These are phyloP conservation scores for Chrysochromulina parva DNA, from an alignment of 78 protist genomes.

Conservation along the genomic window DNA sequence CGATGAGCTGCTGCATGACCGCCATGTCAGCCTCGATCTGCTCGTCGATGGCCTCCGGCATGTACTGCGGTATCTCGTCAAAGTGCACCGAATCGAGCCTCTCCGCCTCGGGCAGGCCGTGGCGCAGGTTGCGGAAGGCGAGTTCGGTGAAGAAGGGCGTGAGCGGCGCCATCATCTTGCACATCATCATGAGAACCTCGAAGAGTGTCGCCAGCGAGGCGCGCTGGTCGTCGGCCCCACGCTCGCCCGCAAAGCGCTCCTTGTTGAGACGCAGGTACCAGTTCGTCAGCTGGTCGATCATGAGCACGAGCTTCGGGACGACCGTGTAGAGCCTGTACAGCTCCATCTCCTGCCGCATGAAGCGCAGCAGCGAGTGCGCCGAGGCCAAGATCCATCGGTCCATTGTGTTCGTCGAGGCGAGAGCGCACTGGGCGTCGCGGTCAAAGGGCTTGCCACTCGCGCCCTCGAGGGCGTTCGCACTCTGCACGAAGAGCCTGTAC, in stretches of 20 bases:
- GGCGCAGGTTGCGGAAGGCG: constrained; percentile 66
- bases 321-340: constrained; percentile 98
- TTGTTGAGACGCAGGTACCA: constrained; percentile 14
- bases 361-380: neutral
- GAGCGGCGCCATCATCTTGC: constrained; percentile 95
- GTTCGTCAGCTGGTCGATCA: constrained; percentile 61
- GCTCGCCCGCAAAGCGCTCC: neutral
- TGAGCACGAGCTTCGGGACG: constrained; percentile 86
- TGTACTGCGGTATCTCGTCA: constrained; percentile 67
- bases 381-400: constrained; percentile 91
- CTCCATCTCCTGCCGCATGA: constrained; percentile 41
- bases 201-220: constrained; percentile 73
- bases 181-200: constrained; percentile 80
- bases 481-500: constrained; percentile 61
- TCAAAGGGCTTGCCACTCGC: constrained; percentile 24
- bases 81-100: constrained; percentile 78
- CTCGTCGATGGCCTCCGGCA: constrained; percentile 55
- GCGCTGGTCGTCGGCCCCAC: neutral
- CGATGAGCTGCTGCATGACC: constrained; percentile 86
- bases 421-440: constrained; percentile 41
- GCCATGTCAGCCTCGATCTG: constrained; percentile 66
- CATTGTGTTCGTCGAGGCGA: constrained; percentile 79
- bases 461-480: neutral
- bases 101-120: constrained; percentile 57
- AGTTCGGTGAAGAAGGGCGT: constrained; percentile 97